Evolutionary conservation across 345 rosid species (phyloP), one percentile per base, ranked within the genome.

Genomic region (Lenwebbia sp.): DNA sequence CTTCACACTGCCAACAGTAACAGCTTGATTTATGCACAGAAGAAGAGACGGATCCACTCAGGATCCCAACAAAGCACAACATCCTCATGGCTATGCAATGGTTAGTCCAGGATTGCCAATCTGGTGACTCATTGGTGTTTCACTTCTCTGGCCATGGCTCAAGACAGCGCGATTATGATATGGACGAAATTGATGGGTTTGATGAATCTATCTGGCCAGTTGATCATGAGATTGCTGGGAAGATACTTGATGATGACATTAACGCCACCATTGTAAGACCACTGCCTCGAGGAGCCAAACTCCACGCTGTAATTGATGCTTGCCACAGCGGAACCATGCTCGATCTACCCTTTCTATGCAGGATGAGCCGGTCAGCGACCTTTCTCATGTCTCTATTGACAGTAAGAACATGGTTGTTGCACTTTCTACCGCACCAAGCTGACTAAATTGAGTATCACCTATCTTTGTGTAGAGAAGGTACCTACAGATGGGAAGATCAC

Each of bases 141-240:
- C 93, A 94, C 89, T 96, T 86, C 92, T 96, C 99, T 0, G 98
- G 99, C 28, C 99, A 95, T 85, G 98, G 99, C 15, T 82, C 93
- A 26, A 88, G 87, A 87, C 94, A 94, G 58, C 83, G 50, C 2
- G 95, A 96, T 85, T 85, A 65, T 84, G 87, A 89, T 76, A 87
- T 83, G 33, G 97, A 96, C 26, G 96, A 96, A 91, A 28, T 89
- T 3, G 97, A 96, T 25, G 99, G 98, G 23, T 91, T 86, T 25
- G 96, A 94, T 14, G 96, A 96, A 88, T 88, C 95, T 4, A 81
- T 96, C 53, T 89, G 94, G 88, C 99, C 96, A 85, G 90, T 94
- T 49, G 99, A 95, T 89, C 90, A 91, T 57, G 96, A 94, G 85
- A 94, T 93, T 2, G 92, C 93, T 70, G 99, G 99, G 2, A 86